phyloP scores from a whole-genome alignment of 768 basidiomycete genomes.

The Cytidiella melzeri region DNA sequence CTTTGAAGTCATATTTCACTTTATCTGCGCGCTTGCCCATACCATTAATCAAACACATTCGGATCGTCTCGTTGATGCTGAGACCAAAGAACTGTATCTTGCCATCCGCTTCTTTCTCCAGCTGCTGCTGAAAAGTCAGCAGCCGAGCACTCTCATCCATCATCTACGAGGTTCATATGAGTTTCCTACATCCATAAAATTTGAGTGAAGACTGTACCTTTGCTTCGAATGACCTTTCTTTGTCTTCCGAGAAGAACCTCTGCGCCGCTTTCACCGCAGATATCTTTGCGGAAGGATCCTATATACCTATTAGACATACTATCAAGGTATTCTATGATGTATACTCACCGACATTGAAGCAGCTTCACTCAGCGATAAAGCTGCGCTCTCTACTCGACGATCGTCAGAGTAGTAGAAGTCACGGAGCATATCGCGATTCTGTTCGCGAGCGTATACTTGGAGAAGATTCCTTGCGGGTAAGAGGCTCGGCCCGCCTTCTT shows the following conservation, averaged over 20 bases:
- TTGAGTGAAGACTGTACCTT: slow-evolving; percentile 44
- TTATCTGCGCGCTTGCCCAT: slow-evolving; percentile 87
- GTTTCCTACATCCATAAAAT: not conserved
- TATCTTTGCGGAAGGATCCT: slow-evolving; percentile 74
- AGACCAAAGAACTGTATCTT: slow-evolving; percentile 77
- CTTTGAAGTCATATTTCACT: slow-evolving; percentile 83
- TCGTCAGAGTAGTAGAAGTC: slow-evolving; percentile 99
- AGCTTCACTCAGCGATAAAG: slow-evolving; percentile 84
- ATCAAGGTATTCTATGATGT: too few relatives aligned
- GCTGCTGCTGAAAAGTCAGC: slow-evolving; percentile 75
- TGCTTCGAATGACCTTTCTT: slow-evolving; percentile 84
- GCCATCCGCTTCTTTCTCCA: slow-evolving; percentile 80
- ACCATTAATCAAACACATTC: slow-evolving; percentile 67
- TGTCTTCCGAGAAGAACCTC: slow-evolving; percentile 94
- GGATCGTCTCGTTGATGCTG: slow-evolving; percentile 85
- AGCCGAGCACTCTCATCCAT: slow-evolving; percentile 80
- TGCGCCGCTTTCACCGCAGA: slow-evolving; percentile 74
- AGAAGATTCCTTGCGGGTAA: slow-evolving; percentile 72
- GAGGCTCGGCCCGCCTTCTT: slow-evolving; percentile 77
- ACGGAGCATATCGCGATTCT: slow-evolving; percentile 84
- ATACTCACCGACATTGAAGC: slow-evolving; percentile 51
- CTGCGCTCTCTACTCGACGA: slow-evolving; percentile 86
- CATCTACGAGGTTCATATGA: slow-evolving; percentile 50
- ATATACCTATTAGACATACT: too few relatives aligned
- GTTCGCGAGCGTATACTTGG: slow-evolving; percentile 87